Conservation (phyloP, 805 yeast genomes). For the Diddensiella transvaalensis region DNA sequence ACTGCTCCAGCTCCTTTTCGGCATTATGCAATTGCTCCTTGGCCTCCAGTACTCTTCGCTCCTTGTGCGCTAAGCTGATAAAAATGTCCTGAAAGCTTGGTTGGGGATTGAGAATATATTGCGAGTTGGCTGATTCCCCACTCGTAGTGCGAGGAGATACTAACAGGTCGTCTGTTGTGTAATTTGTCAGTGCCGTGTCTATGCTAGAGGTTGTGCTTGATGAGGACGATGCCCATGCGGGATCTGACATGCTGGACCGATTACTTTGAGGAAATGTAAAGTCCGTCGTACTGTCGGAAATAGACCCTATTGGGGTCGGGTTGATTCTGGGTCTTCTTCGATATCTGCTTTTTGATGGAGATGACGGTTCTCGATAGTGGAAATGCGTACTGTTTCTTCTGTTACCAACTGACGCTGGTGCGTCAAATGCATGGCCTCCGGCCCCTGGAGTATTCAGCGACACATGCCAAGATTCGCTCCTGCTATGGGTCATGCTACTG, state of each 20-base stretch:
- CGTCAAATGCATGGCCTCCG: too few species aligned
- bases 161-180: not conserved
- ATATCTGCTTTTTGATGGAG: constrained; percentile 5
- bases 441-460: constrained; percentile 1
- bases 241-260: constrained; percentile 5
- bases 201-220: not conserved
- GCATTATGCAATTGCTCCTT: constrained; percentile 29
- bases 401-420: not conserved
- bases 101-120: constrained; percentile 21
- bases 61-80: constrained; percentile 33
- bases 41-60: constrained; percentile 35
- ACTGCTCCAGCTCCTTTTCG: constrained; percentile 26
- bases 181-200: not conserved
- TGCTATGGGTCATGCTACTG: constrained; percentile 14
- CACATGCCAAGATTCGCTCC: constrained; percentile 20
- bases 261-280: constrained; percentile 5
- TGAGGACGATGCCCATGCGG: constrained; percentile 5
- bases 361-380: not conserved
- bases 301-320: constrained; percentile 12
- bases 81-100: constrained; percentile 32
- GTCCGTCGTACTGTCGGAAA: constrained; percentile 1
- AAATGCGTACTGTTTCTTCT: not conserved
- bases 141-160: constrained; percentile 6
- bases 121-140: constrained; percentile 14
- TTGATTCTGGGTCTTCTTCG: constrained; percentile 4